Conservation (phyloP, 345 rosid genomes). For the Rubroshorea leprosula region DNA sequence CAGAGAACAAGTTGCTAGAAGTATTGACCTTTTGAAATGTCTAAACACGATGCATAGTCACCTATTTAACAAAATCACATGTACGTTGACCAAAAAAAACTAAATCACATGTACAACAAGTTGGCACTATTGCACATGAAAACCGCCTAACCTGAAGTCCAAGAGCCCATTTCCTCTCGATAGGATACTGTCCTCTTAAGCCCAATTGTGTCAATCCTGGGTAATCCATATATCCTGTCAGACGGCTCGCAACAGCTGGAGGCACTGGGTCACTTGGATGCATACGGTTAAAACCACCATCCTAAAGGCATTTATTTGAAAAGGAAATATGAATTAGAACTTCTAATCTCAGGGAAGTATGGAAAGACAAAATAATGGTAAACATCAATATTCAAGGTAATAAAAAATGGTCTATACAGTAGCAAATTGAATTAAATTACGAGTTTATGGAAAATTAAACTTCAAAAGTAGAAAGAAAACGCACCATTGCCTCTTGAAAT, state of each 20-base stretch:
- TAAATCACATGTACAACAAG: no score
- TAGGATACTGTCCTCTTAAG: conserved; percentile 49
- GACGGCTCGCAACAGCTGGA: conserved; percentile 53
- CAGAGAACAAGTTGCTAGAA: no score
- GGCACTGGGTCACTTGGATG: conserved; percentile 52
- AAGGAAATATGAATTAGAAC: background rate
- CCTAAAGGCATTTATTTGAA: conserved; percentile 32
- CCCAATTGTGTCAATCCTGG: conserved; percentile 47
- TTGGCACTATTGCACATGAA: background rate
- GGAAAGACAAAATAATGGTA: background rate
- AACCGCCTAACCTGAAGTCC: conserved; percentile 98
- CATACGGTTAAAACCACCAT: conserved; percentile 56
- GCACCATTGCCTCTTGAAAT: conserved; percentile 65
- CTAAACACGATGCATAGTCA: no score
- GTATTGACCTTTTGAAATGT: no score
- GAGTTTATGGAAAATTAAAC: background rate
- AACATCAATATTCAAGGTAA: background rate
- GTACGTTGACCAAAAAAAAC: no score
- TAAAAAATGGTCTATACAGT: no score
- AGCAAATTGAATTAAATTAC: background rate
- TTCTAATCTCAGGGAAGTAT: background rate
- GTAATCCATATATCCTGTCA: conserved; percentile 55
- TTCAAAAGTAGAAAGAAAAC: conserved; percentile 13
- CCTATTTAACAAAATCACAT: no score
- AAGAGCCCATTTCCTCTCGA: conserved; percentile 86